Evolutionary conservation across 805 yeast genomes (phyloP).

Genomic region (Suhomyces prunicola): DNA sequence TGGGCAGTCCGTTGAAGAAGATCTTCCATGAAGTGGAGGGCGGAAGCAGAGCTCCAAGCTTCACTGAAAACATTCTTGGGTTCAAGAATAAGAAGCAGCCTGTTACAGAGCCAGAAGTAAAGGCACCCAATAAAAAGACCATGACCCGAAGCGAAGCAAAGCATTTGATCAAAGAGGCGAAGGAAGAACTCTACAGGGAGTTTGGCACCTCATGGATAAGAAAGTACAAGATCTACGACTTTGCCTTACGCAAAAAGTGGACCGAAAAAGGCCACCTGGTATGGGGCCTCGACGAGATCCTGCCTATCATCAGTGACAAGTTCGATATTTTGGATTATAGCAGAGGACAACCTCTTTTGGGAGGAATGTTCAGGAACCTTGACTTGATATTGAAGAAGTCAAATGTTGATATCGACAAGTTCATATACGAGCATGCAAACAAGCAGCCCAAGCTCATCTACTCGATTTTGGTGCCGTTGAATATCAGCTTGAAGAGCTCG

Average conservation of each 20-base stretch:
- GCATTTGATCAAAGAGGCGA: constrained; percentile 24
- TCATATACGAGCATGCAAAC: constrained; percentile 35
- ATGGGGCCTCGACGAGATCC: constrained; percentile 37
- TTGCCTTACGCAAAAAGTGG: constrained; percentile 24
- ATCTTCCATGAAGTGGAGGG: background rate
- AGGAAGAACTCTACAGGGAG: constrained; percentile 21
- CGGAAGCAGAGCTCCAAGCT: background rate
- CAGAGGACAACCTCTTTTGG: constrained; percentile 33
- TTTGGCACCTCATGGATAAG: constrained; percentile 34
- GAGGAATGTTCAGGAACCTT: constrained; percentile 26
- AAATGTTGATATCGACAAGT: constrained; percentile 34
- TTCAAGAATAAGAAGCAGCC: background rate
- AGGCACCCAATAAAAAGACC: background rate
- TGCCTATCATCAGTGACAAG: constrained; percentile 27
- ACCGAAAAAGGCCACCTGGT: constrained; percentile 18
- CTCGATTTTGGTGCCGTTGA: constrained; percentile 53
- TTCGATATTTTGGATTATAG: constrained; percentile 34
- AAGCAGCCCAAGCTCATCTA: constrained; percentile 54
- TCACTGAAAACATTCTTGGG: background rate
- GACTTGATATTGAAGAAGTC: constrained; percentile 29
- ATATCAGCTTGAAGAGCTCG: constrained; percentile 42
- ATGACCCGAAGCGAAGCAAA: constrained; percentile 20
- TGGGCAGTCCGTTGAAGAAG: background rate
- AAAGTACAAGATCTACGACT: constrained; percentile 26
- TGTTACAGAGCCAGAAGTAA: background rate